These are phyloP conservation scores for Pleurotus sapidus DNA, from an alignment of 768 basidiomycete genomes.

Conservation along the genomic window DNA sequence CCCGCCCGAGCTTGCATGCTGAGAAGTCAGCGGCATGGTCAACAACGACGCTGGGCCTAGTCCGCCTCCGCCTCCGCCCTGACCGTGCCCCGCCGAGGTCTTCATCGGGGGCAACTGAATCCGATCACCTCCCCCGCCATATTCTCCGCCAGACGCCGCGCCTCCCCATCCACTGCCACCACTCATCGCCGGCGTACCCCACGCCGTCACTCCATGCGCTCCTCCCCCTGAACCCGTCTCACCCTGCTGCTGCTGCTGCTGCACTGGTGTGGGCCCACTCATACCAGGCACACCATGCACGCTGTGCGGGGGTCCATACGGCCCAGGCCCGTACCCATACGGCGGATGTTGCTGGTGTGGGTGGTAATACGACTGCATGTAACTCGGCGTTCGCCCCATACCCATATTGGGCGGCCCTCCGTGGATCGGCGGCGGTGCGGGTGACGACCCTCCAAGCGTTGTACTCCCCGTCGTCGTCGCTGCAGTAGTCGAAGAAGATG, in stretches of 20 bases:
- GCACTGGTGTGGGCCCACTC: not conserved
- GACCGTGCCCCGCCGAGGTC: slow-evolving; percentile 8
- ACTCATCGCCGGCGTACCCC: slow-evolving; percentile 6
- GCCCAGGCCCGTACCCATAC: not conserved
- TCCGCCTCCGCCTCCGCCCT: not conserved
- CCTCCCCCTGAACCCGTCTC: not conserved
- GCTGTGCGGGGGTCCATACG: not conserved
- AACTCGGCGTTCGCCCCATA: not conserved
- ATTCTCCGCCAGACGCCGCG: slow-evolving; percentile 13
- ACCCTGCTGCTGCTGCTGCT: not conserved
- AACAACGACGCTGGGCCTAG: slow-evolving; percentile 9
- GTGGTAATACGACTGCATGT: not conserved
- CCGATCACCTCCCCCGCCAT: slow-evolving; percentile 29
- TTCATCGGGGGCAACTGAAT: slow-evolving; percentile 60
- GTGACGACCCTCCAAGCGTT: not conserved
- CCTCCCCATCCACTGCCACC: slow-evolving; percentile 2
- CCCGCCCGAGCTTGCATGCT: not conserved
- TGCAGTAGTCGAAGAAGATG: not conserved
- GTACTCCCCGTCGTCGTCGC: not conserved
- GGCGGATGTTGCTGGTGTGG: not conserved
- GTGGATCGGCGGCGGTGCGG: not conserved
- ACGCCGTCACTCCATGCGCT: not conserved
- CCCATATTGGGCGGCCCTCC: not conserved
- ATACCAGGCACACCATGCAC: too few species aligned
- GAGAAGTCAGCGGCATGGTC: slow-evolving; percentile 10